Evolutionary conservation across 257 asterid genomes (phyloP).

Genomic region (Nyctanthes arbortristis): DNA sequence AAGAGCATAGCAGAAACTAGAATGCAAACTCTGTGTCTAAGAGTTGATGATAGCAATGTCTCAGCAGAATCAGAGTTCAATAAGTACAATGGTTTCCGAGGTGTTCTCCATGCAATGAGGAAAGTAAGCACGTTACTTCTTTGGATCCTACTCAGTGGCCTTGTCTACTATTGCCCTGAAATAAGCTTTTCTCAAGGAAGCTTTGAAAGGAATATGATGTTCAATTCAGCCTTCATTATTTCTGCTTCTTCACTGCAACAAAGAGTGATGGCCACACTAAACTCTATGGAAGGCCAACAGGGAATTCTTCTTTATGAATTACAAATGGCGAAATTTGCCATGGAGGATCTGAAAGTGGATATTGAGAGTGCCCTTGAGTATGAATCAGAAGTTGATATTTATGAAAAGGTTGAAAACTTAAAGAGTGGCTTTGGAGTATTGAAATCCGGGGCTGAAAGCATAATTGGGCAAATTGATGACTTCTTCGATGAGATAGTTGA

Average conservation of each 20-base stretch:
- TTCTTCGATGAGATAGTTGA: conserved; percentile 90
- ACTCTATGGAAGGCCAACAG: conserved; percentile 38
- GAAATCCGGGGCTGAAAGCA: conserved; percentile 67
- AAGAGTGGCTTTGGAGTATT: conserved; percentile 58
- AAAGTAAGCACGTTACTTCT: conserved; percentile 68
- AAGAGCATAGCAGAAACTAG: conserved; percentile 58
- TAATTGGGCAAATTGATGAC: conserved; percentile 78
- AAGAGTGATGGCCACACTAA: conserved; percentile 43
- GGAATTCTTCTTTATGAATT: conserved; percentile 65
- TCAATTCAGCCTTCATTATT: conserved; percentile 41
- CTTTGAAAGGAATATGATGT: conserved; percentile 36
- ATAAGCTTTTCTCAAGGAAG: conserved; percentile 45
- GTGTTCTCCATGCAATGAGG: conserved; percentile 69
- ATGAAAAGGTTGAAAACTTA: conserved; percentile 51
- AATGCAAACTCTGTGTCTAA: conserved; percentile 44
- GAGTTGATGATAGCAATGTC: conserved; percentile 44
- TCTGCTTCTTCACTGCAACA: conserved; percentile 63
- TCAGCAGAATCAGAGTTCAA: conserved; percentile 56
- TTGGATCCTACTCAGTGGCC: conserved; percentile 58
- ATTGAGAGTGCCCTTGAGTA: conserved; percentile 37
- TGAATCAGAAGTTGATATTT: conserved; percentile 33
- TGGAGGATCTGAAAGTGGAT: conserved; percentile 57
- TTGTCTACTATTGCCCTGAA: conserved; percentile 69
- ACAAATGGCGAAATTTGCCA: conserved; percentile 36
- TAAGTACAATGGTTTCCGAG: conserved; percentile 70